These are phyloP conservation scores for Fennellomyces sp. DNA, from an alignment of 371 early-diverging fungal genomes.

Conservation along the genomic window DNA sequence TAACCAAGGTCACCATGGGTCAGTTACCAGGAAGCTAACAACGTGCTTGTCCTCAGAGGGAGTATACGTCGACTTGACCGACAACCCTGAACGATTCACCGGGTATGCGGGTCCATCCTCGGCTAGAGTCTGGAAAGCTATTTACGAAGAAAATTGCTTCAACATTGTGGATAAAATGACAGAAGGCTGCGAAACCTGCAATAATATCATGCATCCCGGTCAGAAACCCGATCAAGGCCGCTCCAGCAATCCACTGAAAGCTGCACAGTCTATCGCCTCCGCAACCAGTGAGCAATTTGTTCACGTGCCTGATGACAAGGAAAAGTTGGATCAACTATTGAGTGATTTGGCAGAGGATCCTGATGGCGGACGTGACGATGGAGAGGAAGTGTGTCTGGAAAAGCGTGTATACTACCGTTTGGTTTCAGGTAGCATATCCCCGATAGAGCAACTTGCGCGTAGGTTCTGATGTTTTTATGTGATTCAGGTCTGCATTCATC, in stretches of 20 bases:
- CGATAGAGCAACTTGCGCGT: not conserved
- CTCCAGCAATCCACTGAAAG: constrained; percentile 5
- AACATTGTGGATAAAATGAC: constrained; percentile 70
- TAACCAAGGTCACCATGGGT: constrained; percentile 16
- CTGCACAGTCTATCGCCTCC: constrained; percentile 28
- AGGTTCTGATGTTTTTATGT: not conserved
- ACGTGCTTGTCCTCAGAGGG: constrained; percentile 62
- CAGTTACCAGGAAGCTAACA: not conserved
- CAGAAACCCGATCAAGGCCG: not conserved
- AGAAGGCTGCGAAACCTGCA: constrained; percentile 51
- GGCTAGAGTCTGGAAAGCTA: constrained; percentile 89
- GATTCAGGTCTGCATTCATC: constrained; percentile 88
- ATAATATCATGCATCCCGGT: constrained; percentile 32
- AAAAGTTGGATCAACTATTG: constrained; percentile 41
- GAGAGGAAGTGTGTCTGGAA: constrained; percentile 78
- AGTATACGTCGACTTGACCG: constrained; percentile 84
- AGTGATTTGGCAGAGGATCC: constrained; percentile 56
- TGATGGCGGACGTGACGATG: constrained; percentile 25
- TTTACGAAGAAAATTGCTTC: constrained; percentile 97
- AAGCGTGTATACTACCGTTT: constrained; percentile 91
- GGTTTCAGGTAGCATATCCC: constrained; percentile 74
- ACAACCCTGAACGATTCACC: constrained; percentile 96
- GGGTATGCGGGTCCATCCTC: constrained; percentile 93
- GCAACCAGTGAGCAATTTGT: constrained; percentile 36
- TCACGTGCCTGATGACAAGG: constrained; percentile 29